Evolutionary conservation across 495 filamentous ascomycete genomes (phyloP), one percentile per base, ranked within the genome.

Genomic region (Aspergillus ellipticus): DNA sequence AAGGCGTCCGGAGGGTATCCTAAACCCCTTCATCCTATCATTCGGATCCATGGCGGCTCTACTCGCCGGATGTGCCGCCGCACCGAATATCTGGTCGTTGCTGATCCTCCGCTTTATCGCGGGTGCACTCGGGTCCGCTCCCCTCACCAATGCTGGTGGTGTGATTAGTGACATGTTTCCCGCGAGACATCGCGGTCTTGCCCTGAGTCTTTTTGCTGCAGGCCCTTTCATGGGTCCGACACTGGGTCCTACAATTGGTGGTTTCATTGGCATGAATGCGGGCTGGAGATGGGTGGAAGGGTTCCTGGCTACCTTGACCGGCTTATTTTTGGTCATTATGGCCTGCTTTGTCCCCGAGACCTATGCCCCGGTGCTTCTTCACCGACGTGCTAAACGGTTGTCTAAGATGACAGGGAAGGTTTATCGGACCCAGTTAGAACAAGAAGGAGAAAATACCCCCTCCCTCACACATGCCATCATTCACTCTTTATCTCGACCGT

Each of bases 31-130:
- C n/a, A n/a, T n/a, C n/a, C n/a, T n/a, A n/a, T n/a, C n/a, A n/a
- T n/a, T n/a, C n/a, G n/a, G n/a, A n/a, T n/a, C n/a, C n/a, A n/a
- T n/a, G n/a, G n/a, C n/a, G n/a, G n/a, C n/a, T n/a, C n/a, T n/a
- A n/a, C n/a, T n/a, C n/a, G n/a, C n/a, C n/a, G n/a, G n/a, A n/a
- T n/a, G n/a, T n/a, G n/a, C n/a, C n/a, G n/a, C n/a, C n/a, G n/a
- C n/a, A n/a, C n/a, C n/a, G 45, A 86, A 85, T 57, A 82, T 86
- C 31, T 55, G 77, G 50, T 75, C 81, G 0, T 70, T 89, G 0
- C 57, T 88, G 29, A 74, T 88, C 55, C 73, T 88, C 15, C 83
- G 87, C 24, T 87, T 89, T 72, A 78, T 89, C 46, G 82, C 81
- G 11, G 83, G 87, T 16, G 74, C 82, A 7, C 85, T 87, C 65